Percentiles rank a stretch among this genome's conserved stretches.
Evolutionary conservation across 2,329 filamentous ascomycete species (phyloP).

Genomic region (Monilinia vaccinii-corymbosi): DNA sequence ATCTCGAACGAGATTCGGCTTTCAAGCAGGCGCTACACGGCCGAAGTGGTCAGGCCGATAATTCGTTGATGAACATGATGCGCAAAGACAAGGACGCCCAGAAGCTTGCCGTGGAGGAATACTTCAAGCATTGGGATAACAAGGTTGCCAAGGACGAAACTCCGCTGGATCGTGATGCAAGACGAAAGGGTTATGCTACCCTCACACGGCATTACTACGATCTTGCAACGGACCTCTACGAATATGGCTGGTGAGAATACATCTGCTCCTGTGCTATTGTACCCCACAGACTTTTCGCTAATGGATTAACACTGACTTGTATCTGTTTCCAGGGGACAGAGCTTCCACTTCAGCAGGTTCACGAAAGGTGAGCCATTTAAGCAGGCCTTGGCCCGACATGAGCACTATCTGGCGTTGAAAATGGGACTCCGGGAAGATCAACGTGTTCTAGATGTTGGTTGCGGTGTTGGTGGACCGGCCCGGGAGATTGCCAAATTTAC

Average conservation of each 20-base stretch:
- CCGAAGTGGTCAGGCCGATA: constrained; percentile 55
- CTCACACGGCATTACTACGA: constrained; percentile 97
- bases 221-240: constrained; percentile 89
- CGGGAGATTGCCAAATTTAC: constrained; percentile 95
- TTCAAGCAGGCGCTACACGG: constrained; percentile 87
- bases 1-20: constrained; percentile 78
- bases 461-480: constrained; percentile 90
- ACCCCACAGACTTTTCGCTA: background rate
- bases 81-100: constrained; percentile 73
- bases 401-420: constrained; percentile 90
- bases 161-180: constrained; percentile 65
- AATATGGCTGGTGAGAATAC: constrained; percentile 67
- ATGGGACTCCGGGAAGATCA: constrained; percentile 79
- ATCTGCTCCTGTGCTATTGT: background rate
- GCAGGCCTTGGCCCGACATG: constrained; percentile 88
- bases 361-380: constrained; percentile 75
- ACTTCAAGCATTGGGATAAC: constrained; percentile 32
- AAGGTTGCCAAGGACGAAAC: constrained; percentile 75
- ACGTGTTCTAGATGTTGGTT: constrained; percentile 92
- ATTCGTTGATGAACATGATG: constrained; percentile 76
- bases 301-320: constrained; percentile 50
- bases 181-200: constrained; percentile 83
- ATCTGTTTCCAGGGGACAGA: constrained; percentile 56
- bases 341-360: constrained; percentile 96
- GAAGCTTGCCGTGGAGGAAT: constrained; percentile 65